These are phyloP conservation scores for Eimeria sp. DNA, from an alignment of 169 alveolate species.

Conservation along the genomic window DNA sequence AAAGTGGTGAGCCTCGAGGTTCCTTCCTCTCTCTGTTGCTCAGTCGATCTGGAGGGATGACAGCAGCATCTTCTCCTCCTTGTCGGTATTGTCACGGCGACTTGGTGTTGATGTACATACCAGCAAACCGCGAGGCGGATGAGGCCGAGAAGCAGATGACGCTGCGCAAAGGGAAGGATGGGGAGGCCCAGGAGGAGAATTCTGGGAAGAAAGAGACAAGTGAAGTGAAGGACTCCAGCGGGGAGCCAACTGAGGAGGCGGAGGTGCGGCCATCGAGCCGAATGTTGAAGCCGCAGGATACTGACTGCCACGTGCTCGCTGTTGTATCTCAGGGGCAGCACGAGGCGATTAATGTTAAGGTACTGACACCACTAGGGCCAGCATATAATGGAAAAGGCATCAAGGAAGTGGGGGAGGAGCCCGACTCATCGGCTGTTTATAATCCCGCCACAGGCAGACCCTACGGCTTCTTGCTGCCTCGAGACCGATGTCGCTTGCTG, in stretches of 20 bases:
- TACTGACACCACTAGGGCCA: constrained; percentile 72
- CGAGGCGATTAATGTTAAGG: constrained; percentile 63
- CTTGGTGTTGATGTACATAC: constrained; percentile 63
- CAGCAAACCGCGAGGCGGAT: not conserved
- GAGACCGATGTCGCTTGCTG: constrained; percentile 44
- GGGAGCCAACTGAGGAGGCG: constrained; percentile 6
- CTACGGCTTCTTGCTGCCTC: constrained; percentile 39
- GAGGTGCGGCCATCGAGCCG: not conserved
- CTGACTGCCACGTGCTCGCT: constrained; percentile 71
- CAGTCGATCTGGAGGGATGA: constrained; percentile 31
- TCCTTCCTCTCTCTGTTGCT: constrained; percentile 41
- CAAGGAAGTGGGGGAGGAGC: not conserved
- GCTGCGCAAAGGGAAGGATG: not conserved
- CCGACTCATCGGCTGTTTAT: not conserved
- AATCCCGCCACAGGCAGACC: constrained; percentile 68
- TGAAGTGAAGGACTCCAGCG: not conserved
- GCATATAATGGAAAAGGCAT: not conserved
- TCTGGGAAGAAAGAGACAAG: not conserved
- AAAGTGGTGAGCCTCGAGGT: constrained; percentile 66
- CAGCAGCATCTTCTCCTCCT: not conserved
- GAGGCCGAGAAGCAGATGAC: not conserved
- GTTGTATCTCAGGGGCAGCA: constrained; percentile 74
- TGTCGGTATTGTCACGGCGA: constrained; percentile 70
- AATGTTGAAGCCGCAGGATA: not conserved
- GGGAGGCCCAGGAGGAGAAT: constrained; percentile 21